These are phyloP conservation scores for Botrytis medusae DNA, from an alignment of 2,329 filamentous ascomycete species.

Conservation along the genomic window DNA sequence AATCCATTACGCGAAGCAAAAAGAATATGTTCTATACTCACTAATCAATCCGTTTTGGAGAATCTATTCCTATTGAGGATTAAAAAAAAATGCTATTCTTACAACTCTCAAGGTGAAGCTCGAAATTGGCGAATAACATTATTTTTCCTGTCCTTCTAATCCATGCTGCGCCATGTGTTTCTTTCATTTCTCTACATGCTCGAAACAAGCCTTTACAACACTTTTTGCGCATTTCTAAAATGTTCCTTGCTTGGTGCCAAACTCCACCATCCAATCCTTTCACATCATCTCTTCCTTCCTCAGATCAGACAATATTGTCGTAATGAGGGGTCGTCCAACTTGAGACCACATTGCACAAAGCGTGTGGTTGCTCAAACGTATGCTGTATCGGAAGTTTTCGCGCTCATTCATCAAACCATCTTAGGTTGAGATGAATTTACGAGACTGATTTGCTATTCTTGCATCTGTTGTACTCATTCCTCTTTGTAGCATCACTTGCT, in stretches of 20 bases:
- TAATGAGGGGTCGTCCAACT: background rate
- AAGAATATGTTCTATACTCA: background rate
- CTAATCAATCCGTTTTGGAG: background rate
- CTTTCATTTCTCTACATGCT: background rate
- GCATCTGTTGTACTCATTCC: background rate
- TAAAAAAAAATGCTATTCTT: background rate
- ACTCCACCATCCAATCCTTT: background rate
- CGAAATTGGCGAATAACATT: background rate
- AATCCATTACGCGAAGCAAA: background rate
- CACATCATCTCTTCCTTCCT: background rate
- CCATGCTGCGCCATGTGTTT: constrained; percentile 3
- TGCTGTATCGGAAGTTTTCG: background rate
- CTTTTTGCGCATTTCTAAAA: background rate
- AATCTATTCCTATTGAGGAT: background rate
- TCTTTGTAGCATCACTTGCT: no score
- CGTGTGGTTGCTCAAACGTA: background rate
- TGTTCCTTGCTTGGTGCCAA: background rate
- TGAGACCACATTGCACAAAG: background rate
- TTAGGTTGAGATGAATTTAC: background rate
- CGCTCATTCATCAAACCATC: background rate
- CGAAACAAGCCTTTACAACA: background rate
- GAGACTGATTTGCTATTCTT: background rate
- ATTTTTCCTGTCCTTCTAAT: background rate
- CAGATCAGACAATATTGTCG: constrained; percentile 4
- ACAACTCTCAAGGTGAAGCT: background rate